Evolutionary conservation across 257 asterid species (phyloP).

Genomic region (Schizonepeta tenuifolia): DNA sequence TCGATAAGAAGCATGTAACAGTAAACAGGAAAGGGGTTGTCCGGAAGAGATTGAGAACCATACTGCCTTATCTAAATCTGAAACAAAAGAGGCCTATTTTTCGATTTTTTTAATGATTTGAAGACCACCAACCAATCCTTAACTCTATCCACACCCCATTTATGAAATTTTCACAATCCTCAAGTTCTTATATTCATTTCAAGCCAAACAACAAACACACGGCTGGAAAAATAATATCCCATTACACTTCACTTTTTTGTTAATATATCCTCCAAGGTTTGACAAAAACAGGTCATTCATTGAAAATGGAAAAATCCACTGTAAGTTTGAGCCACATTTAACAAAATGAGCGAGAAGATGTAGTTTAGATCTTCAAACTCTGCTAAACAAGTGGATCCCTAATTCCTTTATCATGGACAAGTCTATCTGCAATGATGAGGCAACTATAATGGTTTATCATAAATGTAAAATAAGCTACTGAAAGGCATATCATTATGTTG

Average conservation of each 20-base stretch:
- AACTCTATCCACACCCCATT: background rate
- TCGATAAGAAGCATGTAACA: background rate
- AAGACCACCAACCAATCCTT: background rate
- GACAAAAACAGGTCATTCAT: background rate
- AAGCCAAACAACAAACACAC: too few species aligned
- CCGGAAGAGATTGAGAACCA: conserved; percentile 5
- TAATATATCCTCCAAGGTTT: too few species aligned
- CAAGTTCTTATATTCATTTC: background rate
- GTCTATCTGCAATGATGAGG: background rate
- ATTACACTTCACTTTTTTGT: too few species aligned
- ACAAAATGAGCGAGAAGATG: too few species aligned
- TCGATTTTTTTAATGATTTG: too few species aligned
- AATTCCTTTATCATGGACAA: too few species aligned
- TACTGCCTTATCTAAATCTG: background rate
- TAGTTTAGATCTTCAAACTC: background rate
- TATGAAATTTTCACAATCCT: background rate
- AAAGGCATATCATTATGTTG: conserved; percentile 2
- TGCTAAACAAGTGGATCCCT: background rate
- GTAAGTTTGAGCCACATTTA: background rate
- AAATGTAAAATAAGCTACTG: conserved; percentile 13
- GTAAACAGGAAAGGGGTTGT: background rate
- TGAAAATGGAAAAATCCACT: background rate
- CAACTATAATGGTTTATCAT: background rate
- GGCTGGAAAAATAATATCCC: too few species aligned
- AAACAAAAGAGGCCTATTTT: background rate